Percentiles rank a stretch among this genome's conserved stretches.
phyloP scores from a whole-genome alignment of 805 yeast species.

The Priceomyces melissophilus region DNA sequence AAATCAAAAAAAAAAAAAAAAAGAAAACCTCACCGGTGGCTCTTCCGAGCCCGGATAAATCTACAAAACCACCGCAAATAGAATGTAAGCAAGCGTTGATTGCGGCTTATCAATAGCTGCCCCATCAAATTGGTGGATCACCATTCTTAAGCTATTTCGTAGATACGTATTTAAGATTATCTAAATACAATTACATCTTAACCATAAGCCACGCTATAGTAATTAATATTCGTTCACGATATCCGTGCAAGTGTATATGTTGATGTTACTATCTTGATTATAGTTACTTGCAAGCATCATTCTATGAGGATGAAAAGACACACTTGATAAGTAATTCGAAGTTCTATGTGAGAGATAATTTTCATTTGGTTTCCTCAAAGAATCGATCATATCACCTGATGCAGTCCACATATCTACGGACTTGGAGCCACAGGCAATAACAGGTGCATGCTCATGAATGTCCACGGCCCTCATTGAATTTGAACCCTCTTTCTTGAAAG shows the following conservation, averaged over 20 bases:
- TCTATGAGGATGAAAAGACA: slow-evolving; percentile 88
- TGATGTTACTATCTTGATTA: slow-evolving; percentile 70
- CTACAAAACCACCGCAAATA: no score
- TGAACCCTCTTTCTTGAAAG: slow-evolving; percentile 54
- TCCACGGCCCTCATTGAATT: slow-evolving; percentile 62
- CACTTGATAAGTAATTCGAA: slow-evolving; percentile 55
- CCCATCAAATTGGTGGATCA: no score
- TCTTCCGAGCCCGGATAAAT: no score
- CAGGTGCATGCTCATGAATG: slow-evolving; percentile 95
- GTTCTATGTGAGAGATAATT: slow-evolving; percentile 43
- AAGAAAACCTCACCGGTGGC: no score
- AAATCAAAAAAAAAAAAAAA: no score
- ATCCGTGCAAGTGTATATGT: slow-evolving; percentile 48
- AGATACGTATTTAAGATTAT: no score
- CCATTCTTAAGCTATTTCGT: neutral
- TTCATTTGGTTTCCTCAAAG: slow-evolving; percentile 51
- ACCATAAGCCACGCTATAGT: no score
- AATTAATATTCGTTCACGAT: slow-evolving; percentile 33
- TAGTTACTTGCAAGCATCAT: slow-evolving; percentile 89
- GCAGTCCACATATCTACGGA: slow-evolving; percentile 82
- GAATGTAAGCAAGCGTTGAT: no score
- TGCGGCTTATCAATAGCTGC: no score
- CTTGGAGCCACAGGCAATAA: slow-evolving; percentile 84
- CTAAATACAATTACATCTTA: no score
- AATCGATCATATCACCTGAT: slow-evolving; percentile 67